These are phyloP conservation scores for Venturiaceae sp. DNA, from an alignment of 2,329 filamentous ascomycete genomes.

Conservation along the genomic window DNA sequence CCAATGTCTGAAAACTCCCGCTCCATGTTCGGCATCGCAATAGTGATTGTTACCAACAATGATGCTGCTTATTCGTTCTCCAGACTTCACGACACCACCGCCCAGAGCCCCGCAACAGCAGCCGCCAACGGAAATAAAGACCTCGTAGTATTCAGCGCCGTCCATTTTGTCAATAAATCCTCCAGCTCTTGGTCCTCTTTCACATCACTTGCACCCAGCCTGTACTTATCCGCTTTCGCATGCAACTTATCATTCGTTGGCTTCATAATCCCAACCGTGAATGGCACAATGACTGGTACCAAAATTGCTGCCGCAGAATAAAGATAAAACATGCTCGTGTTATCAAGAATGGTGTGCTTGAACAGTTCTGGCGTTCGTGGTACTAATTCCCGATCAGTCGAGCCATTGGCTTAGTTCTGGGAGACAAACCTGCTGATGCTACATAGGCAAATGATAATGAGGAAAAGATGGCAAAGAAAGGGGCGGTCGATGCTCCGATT, in stretches of 20 bases:
- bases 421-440: not conserved
- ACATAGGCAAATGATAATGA: conserved; percentile 4
- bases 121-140: not conserved
- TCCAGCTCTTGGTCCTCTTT: not conserved
- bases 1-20: too few relatives aligned
- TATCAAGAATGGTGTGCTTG: not conserved
- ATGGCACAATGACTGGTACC: conserved; percentile 6
- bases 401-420: too few relatives aligned
- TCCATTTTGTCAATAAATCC: not conserved
- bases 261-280: conserved; percentile 7
- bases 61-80: not conserved
- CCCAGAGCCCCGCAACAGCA: not conserved
- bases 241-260: conserved; percentile 2
- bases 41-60: too few relatives aligned
- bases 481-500: not conserved
- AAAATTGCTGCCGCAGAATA: conserved; percentile 7
- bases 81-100: not conserved
- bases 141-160: not conserved
- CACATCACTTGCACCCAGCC: not conserved
- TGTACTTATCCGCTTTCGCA: not conserved
- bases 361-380: not conserved
- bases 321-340: not conserved
- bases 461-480: not conserved
- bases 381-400: not conserved
- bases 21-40: too few relatives aligned